Evolutionary conservation across 2,329 filamentous ascomycete genomes (phyloP), one percentile per base, ranked within the genome.

Genomic region (Leptographium flavum): DNA sequence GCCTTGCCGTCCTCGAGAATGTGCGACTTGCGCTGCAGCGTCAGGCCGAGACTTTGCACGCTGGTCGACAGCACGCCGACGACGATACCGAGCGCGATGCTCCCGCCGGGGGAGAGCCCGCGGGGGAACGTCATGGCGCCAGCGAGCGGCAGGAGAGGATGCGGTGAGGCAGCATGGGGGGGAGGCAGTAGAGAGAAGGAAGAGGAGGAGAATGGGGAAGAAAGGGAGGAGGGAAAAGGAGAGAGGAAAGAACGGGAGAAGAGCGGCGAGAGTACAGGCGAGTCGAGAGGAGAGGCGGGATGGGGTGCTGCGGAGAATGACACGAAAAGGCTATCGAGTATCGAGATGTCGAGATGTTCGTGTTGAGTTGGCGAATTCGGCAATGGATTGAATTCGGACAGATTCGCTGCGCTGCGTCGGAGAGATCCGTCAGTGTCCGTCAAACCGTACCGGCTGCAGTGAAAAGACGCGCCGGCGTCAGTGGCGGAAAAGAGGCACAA

Each of bases 21-120:
- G 66, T 98, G 92, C 52, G 92, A 96, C 66, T 98, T 96, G 61
- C 92, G 86, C 66, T 98, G 92, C 23, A 98, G 74, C 28, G 92
- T 98, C 52, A 98, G 74, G 53, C 92, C 92, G 56, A 98, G 71
- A 61, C 88, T 94, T 63, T 98, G 92, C 22, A 96, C 77, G 61
- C 87, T 92, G 49, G 92, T 95, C 47, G 90, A 96, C 55, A 95
- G 62, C 52, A 98, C 74, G 55, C 92, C 92, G 59, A 95, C 90
- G 52, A 95, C 65, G 59, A 98, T 87, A 58, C 92, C 92, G 58
- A 96, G 74, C 64, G 79, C 80, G 64, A 87, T 79, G 62, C 78
- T 85, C 68, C 81, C 83, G 61, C 76, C 77, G 53, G 83, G 80
- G 65, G 83, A 87, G 65, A 87, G 70, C 64, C 79, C 80, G 69